Base-by-base conservation (phyloP, 2,329 filamentous ascomycete genomes). In the Pseudogymnoascus pannorum region DNA sequence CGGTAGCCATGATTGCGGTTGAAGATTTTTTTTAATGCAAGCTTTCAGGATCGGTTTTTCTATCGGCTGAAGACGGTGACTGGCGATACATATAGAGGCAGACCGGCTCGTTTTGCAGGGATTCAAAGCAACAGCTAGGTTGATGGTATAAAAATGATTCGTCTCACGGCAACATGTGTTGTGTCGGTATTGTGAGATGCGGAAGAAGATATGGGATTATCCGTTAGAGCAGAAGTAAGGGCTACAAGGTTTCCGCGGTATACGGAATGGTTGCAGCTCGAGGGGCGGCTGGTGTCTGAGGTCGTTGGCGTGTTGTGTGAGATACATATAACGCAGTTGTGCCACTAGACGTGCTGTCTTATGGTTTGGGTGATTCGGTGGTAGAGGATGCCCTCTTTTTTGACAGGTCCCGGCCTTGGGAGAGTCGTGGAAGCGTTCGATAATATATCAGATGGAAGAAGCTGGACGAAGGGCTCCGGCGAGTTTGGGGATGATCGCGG, bases 191-290 rank as follows among this genome's bases (percentile, higher is more conserved):
- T 68, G 64, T 58, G 60, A 36, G 62, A 63, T 60, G 33, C 40
- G 40, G 42, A 51, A 59, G 48, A 38, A 59, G 29, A 59, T 51
- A 29, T 29, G 26, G 38, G 68, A 79, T 92, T 92, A 97, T 84
- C 92, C 93, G 89, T 94, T 93, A 73, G 90, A 92, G 80, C 86
- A 88, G 78, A 91, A 88, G 79, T 92, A 86, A 77, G 86, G 86
- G 82, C 89, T 92, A 89, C 90, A 91, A 83, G 87, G 89, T 87
- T 90, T 95, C 84, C 89, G 87, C 87, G 87, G 84, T 89, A 90
- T 92, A 86, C 91, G 91, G 90, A 95, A 95, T 85, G 88, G 83
- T 86, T 92, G 91, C 89, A 95, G 91, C 89, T 91, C 91, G 83
- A 91, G 86, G 83, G 91, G 91, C 85, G 87, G 87, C 81, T 88